Conservation (phyloP, 768 basidiomycete species). For the Podaxis sp. region DNA sequence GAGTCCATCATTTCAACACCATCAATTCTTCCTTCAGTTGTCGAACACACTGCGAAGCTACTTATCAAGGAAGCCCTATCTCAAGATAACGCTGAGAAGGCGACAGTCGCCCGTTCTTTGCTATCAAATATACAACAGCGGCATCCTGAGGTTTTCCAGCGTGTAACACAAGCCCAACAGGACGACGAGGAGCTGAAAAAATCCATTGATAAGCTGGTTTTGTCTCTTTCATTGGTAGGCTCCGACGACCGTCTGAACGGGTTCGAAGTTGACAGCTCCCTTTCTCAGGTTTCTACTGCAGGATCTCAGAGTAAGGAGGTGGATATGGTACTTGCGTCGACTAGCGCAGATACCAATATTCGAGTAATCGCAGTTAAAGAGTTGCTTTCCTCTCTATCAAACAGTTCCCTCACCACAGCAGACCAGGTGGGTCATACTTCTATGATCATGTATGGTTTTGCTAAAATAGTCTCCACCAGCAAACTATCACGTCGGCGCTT, state of each 20-base stretch:
- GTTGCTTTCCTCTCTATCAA: slow-evolving; percentile 41
- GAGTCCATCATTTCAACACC: slow-evolving; percentile 38
- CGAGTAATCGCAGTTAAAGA: slow-evolving; percentile 61
- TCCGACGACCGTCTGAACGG: neutral
- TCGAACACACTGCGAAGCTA: slow-evolving; percentile 29
- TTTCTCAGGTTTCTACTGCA: slow-evolving; percentile 7
- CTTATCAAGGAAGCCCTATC: slow-evolving; percentile 30
- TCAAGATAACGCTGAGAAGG: slow-evolving; percentile 21
- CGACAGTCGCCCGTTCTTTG: slow-evolving; percentile 35
- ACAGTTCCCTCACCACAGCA: slow-evolving; percentile 26
- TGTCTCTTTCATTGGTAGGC: slow-evolving; percentile 59
- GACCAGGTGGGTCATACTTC: slow-evolving; percentile 41
- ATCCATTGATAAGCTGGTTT: slow-evolving; percentile 50
- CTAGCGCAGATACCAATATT: slow-evolving; percentile 58
- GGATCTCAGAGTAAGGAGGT: slow-evolving; percentile 17
- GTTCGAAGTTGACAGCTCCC: neutral
- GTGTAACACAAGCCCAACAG: slow-evolving; percentile 36
- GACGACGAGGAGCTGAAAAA: slow-evolving; percentile 38
- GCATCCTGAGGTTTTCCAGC: slow-evolving; percentile 50
- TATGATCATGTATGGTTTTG: neutral
- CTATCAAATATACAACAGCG: slow-evolving; percentile 67
- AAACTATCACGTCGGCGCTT: slow-evolving; percentile 62
- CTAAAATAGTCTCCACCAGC: slow-evolving; percentile 31
- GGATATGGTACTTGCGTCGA: slow-evolving; percentile 54
- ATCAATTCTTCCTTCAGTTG: slow-evolving; percentile 30